Conservation (phyloP, 225 moss, liverwort and hornwort species). For the Pleurozium schreberi region DNA sequence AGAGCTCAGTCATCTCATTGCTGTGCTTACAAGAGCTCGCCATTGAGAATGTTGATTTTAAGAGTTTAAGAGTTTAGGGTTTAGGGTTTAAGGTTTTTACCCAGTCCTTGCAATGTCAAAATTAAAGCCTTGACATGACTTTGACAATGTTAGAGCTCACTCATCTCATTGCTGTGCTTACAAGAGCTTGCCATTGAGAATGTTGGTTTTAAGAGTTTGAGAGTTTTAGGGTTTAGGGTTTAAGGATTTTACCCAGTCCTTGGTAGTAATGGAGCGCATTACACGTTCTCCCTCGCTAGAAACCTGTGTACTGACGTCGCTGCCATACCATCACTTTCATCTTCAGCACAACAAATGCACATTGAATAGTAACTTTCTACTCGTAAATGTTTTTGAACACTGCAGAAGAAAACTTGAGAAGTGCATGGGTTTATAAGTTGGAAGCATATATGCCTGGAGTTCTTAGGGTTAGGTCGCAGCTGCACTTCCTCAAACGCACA, state of each 20-base stretch:
- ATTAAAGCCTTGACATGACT: neutral
- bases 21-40: neutral
- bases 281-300: conserved; percentile 80
- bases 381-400: neutral
- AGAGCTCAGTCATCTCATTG: neutral
- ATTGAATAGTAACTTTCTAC: neutral
- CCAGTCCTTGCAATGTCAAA: conserved; percentile 84
- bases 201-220: neutral
- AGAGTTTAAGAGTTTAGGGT: neutral
- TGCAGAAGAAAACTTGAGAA: neutral
- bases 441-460: conserved; percentile 46
- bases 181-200: neutral
- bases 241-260: conserved; percentile 57
- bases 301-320: conserved; percentile 66
- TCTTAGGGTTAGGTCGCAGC: conserved; percentile 79
- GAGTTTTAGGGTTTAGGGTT: neutral
- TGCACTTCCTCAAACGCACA: conserved; percentile 80
- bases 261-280: conserved; percentile 54
- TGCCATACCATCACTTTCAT: conserved; percentile 34
- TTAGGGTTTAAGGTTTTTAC: conserved; percentile 2
- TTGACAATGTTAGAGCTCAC: neutral
- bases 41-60: neutral
- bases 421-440: neutral
- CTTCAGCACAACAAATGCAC: neutral
- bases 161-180: neutral